Conservation (phyloP, 768 basidiomycete genomes). For the Lactarius deliciosus region DNA sequence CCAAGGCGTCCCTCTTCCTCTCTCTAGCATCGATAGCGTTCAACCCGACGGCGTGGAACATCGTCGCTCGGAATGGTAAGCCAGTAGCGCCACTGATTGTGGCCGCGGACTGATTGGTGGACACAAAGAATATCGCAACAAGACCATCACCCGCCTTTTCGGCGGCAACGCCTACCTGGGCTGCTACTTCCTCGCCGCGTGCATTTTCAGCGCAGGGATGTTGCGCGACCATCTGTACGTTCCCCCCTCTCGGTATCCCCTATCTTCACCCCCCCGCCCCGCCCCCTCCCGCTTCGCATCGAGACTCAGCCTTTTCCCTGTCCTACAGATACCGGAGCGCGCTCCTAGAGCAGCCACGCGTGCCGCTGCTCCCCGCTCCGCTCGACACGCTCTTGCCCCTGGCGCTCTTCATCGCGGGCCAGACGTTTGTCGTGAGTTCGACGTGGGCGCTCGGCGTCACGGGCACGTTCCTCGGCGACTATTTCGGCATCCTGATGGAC, state of each 20-base stretch:
- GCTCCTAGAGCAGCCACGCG: conserved; percentile 70
- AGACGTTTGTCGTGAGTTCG: conserved; percentile 82
- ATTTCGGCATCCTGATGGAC: conserved; percentile 87
- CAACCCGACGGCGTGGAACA: conserved; percentile 96
- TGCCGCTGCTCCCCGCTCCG: conserved; percentile 64
- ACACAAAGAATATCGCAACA: conserved; percentile 70
- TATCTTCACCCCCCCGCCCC: not conserved
- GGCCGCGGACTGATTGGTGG: conserved; percentile 28
- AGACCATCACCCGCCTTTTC: conserved; percentile 82
- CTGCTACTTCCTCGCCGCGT: conserved; percentile 81
- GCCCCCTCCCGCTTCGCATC: not conserved
- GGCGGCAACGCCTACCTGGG: conserved; percentile 71
- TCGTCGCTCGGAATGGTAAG: conserved; percentile 88
- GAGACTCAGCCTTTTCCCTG: not conserved
- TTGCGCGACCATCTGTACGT: conserved; percentile 83
- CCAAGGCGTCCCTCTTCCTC: conserved; percentile 62
- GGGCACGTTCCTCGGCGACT: conserved; percentile 86
- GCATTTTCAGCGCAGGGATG: conserved; percentile 85
- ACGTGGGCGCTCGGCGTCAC: conserved; percentile 92
- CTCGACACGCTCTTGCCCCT: conserved; percentile 59
- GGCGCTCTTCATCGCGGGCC: conserved; percentile 66
- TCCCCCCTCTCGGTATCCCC: not conserved
- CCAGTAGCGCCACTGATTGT: conserved; percentile 11
- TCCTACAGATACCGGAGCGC: conserved; percentile 68
- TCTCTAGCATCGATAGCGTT: conserved; percentile 74